A percentile compares a stretch with the other conserved stretches of the same genome.
phyloP scores from a whole-genome alignment of 805 yeast genomes.

The Tetrapisispora fleetii region DNA sequence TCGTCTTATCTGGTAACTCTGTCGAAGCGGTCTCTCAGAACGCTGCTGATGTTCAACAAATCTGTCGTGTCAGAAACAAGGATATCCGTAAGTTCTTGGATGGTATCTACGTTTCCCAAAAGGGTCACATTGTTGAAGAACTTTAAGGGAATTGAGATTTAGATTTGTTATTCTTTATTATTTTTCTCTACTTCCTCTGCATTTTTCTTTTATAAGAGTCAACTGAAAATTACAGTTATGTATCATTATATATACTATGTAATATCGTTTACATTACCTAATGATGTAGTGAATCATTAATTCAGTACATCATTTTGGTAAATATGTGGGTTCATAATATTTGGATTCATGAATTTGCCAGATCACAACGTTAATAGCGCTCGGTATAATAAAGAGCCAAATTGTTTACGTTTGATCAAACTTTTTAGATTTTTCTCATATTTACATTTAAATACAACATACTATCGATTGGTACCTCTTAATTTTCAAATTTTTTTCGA shows the following conservation, averaged over 20 bases:
- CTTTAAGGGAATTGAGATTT: conserved; percentile 16
- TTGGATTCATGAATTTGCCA: neutral
- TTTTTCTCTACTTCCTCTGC: neutral
- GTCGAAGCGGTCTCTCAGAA: conserved; percentile 86
- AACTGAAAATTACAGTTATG: neutral
- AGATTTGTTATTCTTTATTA: neutral
- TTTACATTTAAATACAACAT: neutral
- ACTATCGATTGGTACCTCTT: neutral
- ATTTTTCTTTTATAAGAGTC: neutral
- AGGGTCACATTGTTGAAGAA: conserved; percentile 77
- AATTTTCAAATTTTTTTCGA: neutral
- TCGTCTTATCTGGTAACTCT: conserved; percentile 63
- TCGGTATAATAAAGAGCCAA: conserved; percentile 13
- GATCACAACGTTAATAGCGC: conserved; percentile 13
- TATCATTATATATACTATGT: neutral
- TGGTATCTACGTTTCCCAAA: conserved; percentile 98
- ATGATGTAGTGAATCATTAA: neutral
- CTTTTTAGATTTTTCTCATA: conserved; percentile 37
- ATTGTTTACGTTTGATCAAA: conserved; percentile 50
- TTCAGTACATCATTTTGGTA: neutral
- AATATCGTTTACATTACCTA: neutral
- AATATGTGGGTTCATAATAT: neutral
- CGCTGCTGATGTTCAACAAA: conserved; percentile 97
- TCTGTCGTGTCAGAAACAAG: conserved; percentile 98
- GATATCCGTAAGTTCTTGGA: conserved; percentile 99